Percentiles rank a stretch among this genome's conserved stretches.
Conservation (phyloP, 495 filamentous ascomycete species). For the Xylaria scruposa region DNA sequence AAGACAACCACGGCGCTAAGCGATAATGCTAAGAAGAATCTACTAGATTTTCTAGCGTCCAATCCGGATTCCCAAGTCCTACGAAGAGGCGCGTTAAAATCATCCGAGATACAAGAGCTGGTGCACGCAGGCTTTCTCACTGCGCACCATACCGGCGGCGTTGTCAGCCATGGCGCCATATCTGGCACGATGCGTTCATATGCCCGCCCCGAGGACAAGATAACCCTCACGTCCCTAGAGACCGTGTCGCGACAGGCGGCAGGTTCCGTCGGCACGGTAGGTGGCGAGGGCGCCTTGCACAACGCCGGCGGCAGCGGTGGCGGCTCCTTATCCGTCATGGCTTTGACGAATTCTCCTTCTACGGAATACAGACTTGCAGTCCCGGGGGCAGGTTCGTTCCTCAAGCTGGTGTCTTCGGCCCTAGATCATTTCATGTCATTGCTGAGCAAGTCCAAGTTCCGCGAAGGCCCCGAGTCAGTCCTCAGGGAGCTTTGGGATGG, state of each 20-base stretch:
- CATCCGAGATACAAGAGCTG: conserved; percentile 62
- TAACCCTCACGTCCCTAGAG: conserved; percentile 59
- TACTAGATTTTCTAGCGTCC: conserved; percentile 58
- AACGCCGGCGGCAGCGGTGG: conserved; percentile 54
- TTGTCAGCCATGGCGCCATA: conserved; percentile 55
- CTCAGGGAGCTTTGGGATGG: conserved; percentile 85
- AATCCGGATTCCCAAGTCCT: conserved; percentile 63
- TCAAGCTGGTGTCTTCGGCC: conserved; percentile 71
- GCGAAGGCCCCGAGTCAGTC: conserved; percentile 69
- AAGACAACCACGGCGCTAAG: conserved; percentile 51
- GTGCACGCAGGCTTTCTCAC: conserved; percentile 77
- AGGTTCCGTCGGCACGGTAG: conserved; percentile 67
- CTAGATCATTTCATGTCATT: conserved; percentile 71
- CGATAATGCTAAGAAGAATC: conserved; percentile 62
- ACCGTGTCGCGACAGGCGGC: conserved; percentile 63
- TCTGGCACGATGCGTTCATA: conserved; percentile 36
- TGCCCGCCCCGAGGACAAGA: conserved; percentile 61
- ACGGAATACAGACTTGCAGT: conserved; percentile 67
- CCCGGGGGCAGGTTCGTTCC: conserved; percentile 74
- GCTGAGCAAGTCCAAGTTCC: conserved; percentile 66
- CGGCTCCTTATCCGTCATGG: conserved; percentile 27
- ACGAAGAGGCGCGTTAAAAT: conserved; percentile 52
- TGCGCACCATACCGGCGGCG: conserved; percentile 51
- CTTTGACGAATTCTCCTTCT: conserved; percentile 21
- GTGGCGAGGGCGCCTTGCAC: conserved; percentile 63